phyloP scores from a whole-genome alignment of 345 rosid genomes.

The Salix exigua region DNA sequence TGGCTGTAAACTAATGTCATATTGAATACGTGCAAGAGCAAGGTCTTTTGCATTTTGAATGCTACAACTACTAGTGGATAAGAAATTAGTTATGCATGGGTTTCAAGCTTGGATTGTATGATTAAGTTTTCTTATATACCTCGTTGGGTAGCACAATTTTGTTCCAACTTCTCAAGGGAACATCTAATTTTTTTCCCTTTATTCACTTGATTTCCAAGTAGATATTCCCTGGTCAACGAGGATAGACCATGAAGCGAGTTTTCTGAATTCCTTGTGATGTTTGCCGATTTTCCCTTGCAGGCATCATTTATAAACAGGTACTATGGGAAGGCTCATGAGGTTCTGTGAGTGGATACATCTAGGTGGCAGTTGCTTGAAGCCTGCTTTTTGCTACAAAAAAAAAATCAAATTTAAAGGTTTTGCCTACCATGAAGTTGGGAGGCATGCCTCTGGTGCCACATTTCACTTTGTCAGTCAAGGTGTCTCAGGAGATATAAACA shows the following conservation, averaged over 20 bases:
- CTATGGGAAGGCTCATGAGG: slow-evolving; percentile 79
- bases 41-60: too few relatives aligned
- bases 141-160: too few relatives aligned
- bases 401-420: not conserved
- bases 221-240: not conserved
- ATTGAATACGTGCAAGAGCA: too few relatives aligned
- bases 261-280: not conserved
- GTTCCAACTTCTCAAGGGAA: not conserved
- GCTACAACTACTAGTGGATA: too few relatives aligned
- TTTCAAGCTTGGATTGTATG: too few relatives aligned
- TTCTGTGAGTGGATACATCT: slow-evolving; percentile 36
- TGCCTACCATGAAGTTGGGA: not conserved
- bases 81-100: too few relatives aligned
- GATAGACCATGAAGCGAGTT: not conserved
- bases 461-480: not conserved
- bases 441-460: not conserved
- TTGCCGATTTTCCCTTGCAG: slow-evolving; percentile 40
- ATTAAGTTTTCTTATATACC: too few relatives aligned
- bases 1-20: too few relatives aligned
- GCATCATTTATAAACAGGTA: slow-evolving; percentile 78
- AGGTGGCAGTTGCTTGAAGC: not conserved
- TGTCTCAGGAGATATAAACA: not conserved
- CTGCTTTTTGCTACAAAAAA: not conserved
- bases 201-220: not conserved
- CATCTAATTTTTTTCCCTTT: not conserved